These are phyloP conservation scores for Curvularia hawaiiensis DNA, from an alignment of 2,329 filamentous ascomycete genomes.

Conservation along the genomic window DNA sequence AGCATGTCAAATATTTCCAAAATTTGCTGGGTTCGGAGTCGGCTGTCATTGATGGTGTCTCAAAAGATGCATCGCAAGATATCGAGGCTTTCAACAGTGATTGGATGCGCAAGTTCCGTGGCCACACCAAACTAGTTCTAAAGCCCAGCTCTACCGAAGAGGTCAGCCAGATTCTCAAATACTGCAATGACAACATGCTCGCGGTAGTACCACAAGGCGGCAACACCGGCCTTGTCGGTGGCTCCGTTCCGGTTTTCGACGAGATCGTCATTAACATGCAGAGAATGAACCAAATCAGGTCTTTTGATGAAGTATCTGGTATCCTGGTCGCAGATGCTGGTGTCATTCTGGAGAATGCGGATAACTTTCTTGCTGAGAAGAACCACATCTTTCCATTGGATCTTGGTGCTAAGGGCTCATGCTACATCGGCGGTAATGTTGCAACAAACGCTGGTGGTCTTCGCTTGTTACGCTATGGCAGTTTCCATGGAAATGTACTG, in stretches of 20 bases:
- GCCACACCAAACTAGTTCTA: constrained; percentile 84
- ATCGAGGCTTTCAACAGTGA: constrained; percentile 93
- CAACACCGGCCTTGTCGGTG: constrained; percentile 94
- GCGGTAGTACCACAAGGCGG: constrained; percentile 97
- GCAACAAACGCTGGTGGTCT: constrained; percentile 95
- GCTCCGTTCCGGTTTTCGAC: constrained; percentile 95
- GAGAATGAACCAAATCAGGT: constrained; percentile 88
- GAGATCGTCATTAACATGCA: constrained; percentile 93
- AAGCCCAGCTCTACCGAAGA: constrained; percentile 85
- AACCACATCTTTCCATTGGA: constrained; percentile 94
- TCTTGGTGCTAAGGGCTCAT: constrained; percentile 96
- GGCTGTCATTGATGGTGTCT: constrained; percentile 84
- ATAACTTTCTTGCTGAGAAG: constrained; percentile 81
- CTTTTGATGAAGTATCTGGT: constrained; percentile 91
- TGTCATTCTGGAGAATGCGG: constrained; percentile 85
- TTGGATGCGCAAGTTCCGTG: constrained; percentile 99
- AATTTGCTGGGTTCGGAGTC: constrained; percentile 77
- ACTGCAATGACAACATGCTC: constrained; percentile 91
- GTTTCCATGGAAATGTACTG: constrained; percentile 88
- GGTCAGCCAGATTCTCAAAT: constrained; percentile 87
- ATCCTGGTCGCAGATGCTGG: constrained; percentile 90
- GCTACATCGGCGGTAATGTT: constrained; percentile 94
- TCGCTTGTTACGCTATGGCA: constrained; percentile 88
- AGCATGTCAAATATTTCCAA: constrained; percentile 85
- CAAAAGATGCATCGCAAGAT: constrained; percentile 74